These are phyloP conservation scores for Malus sylvestris DNA, from an alignment of 306 rosid genomes.

Conservation along the genomic window DNA sequence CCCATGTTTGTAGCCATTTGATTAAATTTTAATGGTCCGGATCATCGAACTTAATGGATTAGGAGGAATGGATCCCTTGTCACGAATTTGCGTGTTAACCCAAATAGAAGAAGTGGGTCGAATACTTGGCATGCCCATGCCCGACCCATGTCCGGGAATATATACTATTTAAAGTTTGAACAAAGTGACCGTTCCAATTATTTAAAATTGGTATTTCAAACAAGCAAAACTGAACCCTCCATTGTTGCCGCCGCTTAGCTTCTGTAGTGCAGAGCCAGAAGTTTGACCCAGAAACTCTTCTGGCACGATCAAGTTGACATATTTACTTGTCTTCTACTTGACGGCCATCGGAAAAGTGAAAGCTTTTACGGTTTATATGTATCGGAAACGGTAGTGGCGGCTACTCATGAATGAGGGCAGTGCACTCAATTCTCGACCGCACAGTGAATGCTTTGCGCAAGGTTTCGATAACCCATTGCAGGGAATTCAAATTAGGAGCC, in stretches of 20 bases:
- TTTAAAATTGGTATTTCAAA: neutral
- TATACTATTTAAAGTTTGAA: neutral
- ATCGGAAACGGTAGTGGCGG: neutral
- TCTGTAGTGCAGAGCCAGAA: neutral
- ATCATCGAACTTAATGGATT: too few species aligned
- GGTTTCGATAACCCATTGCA: constrained; percentile 41
- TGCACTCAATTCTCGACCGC: constrained; percentile 28
- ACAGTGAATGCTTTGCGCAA: constrained; percentile 24
- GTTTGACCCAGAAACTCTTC: neutral
- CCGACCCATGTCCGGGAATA: neutral
- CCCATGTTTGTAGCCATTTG: too few species aligned
- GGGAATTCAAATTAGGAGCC: constrained; percentile 50
- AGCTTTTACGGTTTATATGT: neutral
- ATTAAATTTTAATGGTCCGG: too few species aligned
- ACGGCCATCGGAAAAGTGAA: neutral
- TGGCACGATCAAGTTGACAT: neutral
- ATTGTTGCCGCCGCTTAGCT: neutral
- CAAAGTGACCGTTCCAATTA: neutral
- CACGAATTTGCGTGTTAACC: too few species aligned
- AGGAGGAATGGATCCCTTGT: too few species aligned
- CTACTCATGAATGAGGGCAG: constrained; percentile 44
- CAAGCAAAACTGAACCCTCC: neutral
- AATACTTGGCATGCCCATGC: neutral
- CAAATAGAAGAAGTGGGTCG: neutral
- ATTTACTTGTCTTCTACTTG: neutral